phyloP scores from a whole-genome alignment of 2,329 filamentous ascomycete genomes.

The Ophiostoma himal-ulmi region DNA sequence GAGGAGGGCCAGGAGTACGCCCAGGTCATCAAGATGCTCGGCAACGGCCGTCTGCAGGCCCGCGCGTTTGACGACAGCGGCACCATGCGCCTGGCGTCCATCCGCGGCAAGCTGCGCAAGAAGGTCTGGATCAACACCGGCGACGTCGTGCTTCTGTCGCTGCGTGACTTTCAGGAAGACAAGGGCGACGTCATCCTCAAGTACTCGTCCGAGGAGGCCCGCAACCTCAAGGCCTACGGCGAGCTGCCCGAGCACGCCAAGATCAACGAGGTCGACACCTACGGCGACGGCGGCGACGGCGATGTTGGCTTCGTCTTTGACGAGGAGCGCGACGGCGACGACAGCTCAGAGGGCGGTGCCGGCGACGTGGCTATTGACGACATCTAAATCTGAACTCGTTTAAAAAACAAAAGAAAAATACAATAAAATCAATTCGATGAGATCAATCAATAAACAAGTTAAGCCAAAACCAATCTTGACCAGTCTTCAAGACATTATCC shows the following conservation, averaged over 20 bases:
- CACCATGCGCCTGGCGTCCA: conserved; percentile 64
- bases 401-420: not conserved
- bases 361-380: conserved; percentile 16
- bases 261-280: conserved; percentile 99
- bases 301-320: conserved; percentile 98
- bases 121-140: conserved; percentile 96
- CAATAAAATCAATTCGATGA: not conserved
- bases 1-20: conserved; percentile 81
- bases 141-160: conserved; percentile 79
- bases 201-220: conserved; percentile 88
- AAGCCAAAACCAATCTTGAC: not conserved
- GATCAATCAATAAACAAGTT: not conserved
- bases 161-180: conserved; percentile 81
- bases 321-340: conserved; percentile 42
- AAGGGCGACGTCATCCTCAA: conserved; percentile 92
- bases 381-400: conserved; percentile 1
- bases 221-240: conserved; percentile 87
- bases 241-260: conserved; percentile 96
- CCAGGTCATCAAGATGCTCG: conserved; percentile 56
- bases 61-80: conserved; percentile 92
- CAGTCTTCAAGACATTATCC: not conserved
- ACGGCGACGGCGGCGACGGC: conserved; percentile 84
- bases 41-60: conserved; percentile 73
- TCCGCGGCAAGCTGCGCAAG: conserved; percentile 92
- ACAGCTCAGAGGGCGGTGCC: conserved; percentile 14